Evolutionary conservation across 1,139 yeast species (phyloP), one percentile per base, ranked within the genome.

Genomic region (Candida dubliniensis): DNA sequence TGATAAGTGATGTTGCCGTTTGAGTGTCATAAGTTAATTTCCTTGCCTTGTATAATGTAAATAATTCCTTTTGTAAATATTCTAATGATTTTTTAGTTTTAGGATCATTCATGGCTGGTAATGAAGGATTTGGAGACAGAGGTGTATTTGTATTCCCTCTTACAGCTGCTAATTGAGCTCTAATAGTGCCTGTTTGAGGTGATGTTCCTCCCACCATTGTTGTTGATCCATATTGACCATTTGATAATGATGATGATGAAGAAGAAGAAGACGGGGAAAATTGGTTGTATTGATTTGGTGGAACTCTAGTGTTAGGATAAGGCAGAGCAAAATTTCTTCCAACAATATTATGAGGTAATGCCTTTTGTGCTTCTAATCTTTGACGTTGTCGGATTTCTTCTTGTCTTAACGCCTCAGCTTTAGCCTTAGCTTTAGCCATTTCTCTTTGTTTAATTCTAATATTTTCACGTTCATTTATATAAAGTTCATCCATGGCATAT

Each of bases 401-500:
- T 4, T 78, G 70, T 50, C 71, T 74, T 41, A 74, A 48, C 15
- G 81, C 79, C 4, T 83, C 83, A 25, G 79, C 82, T 51, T 76
- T 76, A 1, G 82, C 82, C 51, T 71, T 76, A 1, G 81, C 78
- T 25, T 82, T 79, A 3, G 81, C 81, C 43, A 75, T 69, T 53
- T 82, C 87, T 42, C 79, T 79, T 57, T 82, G 89, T 54, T 82
- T 81, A 61, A 82, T 81, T 62, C 87, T 79, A 38, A 79, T 82
- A 47, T 77, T 80, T 58, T 90, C 97, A 60, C 88, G 79, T 56
- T 90, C 97, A 31, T 82, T 82, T 43, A 87, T 80, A 52, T 84
- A 88, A 46, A 81, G 82, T 48, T 89, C 95, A 63, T 95, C 96
- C 40, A 93, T 71, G 4, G 91, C 90, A 95, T 96, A 93, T 32